These are phyloP conservation scores for Xerocomus potaroensis DNA, from an alignment of 768 basidiomycete genomes.

Conservation along the genomic window DNA sequence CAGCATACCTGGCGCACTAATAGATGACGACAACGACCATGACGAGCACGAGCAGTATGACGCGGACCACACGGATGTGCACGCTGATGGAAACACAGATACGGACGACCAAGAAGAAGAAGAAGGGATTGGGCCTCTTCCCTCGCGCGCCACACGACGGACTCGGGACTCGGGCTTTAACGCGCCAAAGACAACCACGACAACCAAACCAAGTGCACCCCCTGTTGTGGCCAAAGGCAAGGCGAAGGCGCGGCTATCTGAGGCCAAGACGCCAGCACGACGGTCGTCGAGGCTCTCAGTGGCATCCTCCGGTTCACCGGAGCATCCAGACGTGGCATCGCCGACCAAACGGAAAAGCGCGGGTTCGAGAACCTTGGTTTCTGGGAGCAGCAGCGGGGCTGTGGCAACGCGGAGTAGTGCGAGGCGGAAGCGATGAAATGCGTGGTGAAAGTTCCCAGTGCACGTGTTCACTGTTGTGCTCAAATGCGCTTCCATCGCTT, in stretches of 20 bases:
- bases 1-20: constrained; percentile 42
- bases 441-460: background rate
- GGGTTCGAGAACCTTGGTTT: constrained; percentile 7
- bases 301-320: constrained; percentile 33
- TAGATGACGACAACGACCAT: constrained; percentile 39
- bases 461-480: background rate
- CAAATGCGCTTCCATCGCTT: background rate
- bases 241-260: constrained; percentile 14
- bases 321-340: constrained; percentile 21
- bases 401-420: constrained; percentile 27
- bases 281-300: constrained; percentile 39
- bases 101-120: constrained; percentile 31
- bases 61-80: constrained; percentile 22
- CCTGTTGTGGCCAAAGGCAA: constrained; percentile 12
- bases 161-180: constrained; percentile 16
- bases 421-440: constrained; percentile 28
- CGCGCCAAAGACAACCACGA: constrained; percentile 3
- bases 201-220: background rate
- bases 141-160: constrained; percentile 20
- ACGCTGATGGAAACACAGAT: constrained; percentile 19
- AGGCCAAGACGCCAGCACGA: constrained; percentile 27
- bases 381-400: constrained; percentile 9
- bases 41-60: constrained; percentile 18
- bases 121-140: constrained; percentile 34
- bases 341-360: constrained; percentile 26